These are phyloP conservation scores for Nakazawaea ernobii DNA, from an alignment of 805 yeast genomes.

Conservation along the genomic window DNA sequence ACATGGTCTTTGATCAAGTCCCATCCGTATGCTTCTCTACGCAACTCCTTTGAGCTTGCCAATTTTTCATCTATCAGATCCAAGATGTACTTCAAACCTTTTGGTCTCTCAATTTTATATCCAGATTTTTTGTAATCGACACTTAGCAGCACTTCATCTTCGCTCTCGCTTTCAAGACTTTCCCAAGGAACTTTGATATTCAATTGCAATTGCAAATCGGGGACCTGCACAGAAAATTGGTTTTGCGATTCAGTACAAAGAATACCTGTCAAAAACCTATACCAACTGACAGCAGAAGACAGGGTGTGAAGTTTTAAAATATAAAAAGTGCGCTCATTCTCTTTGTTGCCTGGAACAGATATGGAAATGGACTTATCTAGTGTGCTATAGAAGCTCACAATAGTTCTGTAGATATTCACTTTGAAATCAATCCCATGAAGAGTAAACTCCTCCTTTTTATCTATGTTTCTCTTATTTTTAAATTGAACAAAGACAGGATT, in stretches of 20 bases:
- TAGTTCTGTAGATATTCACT: slow-evolving; percentile 12
- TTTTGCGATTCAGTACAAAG: slow-evolving; percentile 30
- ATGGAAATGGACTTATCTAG: slow-evolving; percentile 68
- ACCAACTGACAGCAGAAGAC: slow-evolving; percentile 56
- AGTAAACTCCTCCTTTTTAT: slow-evolving; percentile 1
- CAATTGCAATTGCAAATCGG: slow-evolving; percentile 38
- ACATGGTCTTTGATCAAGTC: slow-evolving; percentile 32
- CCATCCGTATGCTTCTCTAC: slow-evolving; percentile 16
- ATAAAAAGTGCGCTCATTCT: slow-evolving; percentile 24
- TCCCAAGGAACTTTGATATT: slow-evolving; percentile 40
- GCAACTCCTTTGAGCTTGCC: slow-evolving; percentile 7
- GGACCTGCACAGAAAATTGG: slow-evolving; percentile 34
- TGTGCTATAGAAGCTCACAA: slow-evolving; percentile 53
- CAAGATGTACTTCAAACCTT: slow-evolving; percentile 32
- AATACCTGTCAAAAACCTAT: slow-evolving; percentile 45
- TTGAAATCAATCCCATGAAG: slow-evolving; percentile 9
- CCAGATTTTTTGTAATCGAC: slow-evolving; percentile 14
- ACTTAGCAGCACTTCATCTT: not conserved
- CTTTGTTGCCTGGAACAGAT: slow-evolving; percentile 19
- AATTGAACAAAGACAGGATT: slow-evolving; percentile 61
- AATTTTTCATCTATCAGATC: slow-evolving; percentile 31
- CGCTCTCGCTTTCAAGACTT: slow-evolving; percentile 10
- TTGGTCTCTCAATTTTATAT: slow-evolving; percentile 19
- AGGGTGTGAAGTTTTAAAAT: slow-evolving; percentile 52
- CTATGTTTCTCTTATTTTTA: slow-evolving; percentile 39